A percentile compares a stretch with the other conserved stretches of the same genome.
Evolutionary conservation across 495 filamentous ascomycete genomes (phyloP).

Genomic region (Podospora australis): DNA sequence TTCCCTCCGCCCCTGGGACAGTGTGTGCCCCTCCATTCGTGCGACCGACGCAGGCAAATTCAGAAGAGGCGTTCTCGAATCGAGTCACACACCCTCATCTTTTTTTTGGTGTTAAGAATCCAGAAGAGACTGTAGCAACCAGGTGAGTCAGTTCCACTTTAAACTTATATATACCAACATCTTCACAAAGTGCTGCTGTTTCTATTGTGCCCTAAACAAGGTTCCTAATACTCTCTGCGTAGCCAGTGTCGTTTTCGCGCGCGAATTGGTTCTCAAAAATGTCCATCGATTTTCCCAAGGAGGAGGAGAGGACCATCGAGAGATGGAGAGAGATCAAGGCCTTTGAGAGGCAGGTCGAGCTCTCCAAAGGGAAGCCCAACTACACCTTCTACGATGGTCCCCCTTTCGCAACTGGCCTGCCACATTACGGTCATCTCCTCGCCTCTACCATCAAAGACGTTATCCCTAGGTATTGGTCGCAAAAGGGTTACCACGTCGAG

Average conservation of each 20-base stretch:
- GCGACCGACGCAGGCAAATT: background rate
- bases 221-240: background rate
- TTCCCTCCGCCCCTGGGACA: background rate
- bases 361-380: conserved; percentile 56
- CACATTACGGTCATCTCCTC: conserved; percentile 94
- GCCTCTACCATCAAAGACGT: conserved; percentile 98
- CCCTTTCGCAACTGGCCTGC: conserved; percentile 57
- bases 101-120: too few species aligned
- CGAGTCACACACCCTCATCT: conserved; percentile 8
- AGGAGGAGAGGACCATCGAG: conserved; percentile 75
- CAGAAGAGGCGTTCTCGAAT: background rate
- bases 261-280: conserved; percentile 35
- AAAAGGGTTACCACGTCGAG: conserved; percentile 88
- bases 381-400: conserved; percentile 85
- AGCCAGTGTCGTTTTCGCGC: background rate
- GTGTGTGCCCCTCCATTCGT: conserved; percentile 1
- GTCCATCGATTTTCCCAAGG: conserved; percentile 88
- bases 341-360: conserved; percentile 54
- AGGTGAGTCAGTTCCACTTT: background rate
- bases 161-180: background rate
- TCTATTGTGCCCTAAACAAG: too few species aligned
- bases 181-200: background rate
- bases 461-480: conserved; percentile 94
- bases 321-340: conserved; percentile 87
- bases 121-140: background rate